Evolutionary conservation across 495 filamentous ascomycete genomes (phyloP).

Genomic region (Penicillium roqueforti): DNA sequence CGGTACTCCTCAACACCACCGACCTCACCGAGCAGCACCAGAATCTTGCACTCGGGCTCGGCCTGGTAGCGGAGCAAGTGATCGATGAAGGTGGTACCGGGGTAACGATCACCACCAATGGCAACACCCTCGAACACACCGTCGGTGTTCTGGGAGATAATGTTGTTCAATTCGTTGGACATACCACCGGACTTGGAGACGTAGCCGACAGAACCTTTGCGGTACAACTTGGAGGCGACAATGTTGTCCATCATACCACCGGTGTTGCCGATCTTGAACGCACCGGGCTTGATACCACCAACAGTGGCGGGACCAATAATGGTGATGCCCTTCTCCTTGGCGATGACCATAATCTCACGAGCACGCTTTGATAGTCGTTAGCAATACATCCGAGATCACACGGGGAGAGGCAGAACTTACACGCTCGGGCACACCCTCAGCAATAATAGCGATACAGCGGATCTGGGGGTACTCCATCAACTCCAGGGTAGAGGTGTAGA

Average conservation of each 20-base stretch:
- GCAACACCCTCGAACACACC: constrained; percentile 99
- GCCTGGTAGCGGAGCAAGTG: constrained; percentile 92
- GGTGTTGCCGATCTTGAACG: constrained; percentile 99
- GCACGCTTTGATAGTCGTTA: constrained; percentile 60
- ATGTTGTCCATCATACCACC: constrained; percentile 99
- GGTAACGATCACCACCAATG: constrained; percentile 98
- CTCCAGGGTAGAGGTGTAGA: constrained; percentile 97
- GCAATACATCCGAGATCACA: constrained; percentile 2
- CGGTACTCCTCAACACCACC: constrained; percentile 99
- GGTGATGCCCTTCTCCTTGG: constrained; percentile 96
- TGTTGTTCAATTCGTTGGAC: constrained; percentile 99
- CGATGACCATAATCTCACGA: constrained; percentile 92
- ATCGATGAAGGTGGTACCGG: constrained; percentile 98
- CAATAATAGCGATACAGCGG: constrained; percentile 97
- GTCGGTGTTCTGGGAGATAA: constrained; percentile 89
- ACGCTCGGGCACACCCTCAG: constrained; percentile 97
- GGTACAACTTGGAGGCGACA: constrained; percentile 99
- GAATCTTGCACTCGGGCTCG: constrained; percentile 95
- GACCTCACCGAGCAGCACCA: constrained; percentile 93
- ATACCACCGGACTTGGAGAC: constrained; percentile 99
- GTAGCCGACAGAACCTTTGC: constrained; percentile 95
- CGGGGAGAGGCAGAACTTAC: constrained; percentile 48
- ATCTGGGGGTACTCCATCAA: constrained; percentile 97
- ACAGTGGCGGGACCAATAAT: constrained; percentile 98
- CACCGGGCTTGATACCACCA: constrained; percentile 98